phyloP scores from a whole-genome alignment of 352 stramenopile genomes.

The Peronospora destructor region DNA sequence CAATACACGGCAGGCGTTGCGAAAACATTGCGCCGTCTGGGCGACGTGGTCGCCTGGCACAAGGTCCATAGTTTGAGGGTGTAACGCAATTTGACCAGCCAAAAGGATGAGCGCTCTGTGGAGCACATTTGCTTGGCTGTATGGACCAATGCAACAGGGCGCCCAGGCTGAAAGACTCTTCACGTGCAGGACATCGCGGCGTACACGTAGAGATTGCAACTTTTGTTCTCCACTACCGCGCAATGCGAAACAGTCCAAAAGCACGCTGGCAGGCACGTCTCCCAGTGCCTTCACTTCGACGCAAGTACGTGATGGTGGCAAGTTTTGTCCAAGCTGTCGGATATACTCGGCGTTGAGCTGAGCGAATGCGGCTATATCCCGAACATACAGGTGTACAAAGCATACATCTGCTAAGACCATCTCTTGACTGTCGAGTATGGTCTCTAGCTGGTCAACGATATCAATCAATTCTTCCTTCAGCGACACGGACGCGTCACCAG shows the following conservation, averaged over 20 bases:
- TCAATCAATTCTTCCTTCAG: conserved; percentile 62
- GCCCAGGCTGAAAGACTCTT: conserved; percentile 96
- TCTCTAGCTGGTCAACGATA: conserved; percentile 40
- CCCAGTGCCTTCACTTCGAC: conserved; percentile 71
- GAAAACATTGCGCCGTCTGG: conserved; percentile 50
- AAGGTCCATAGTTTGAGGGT: conserved; percentile 92
- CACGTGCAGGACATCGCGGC: conserved; percentile 90
- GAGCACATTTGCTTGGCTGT: conserved; percentile 96
- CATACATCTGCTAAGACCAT: conserved; percentile 86
- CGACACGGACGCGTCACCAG: conserved; percentile 21
- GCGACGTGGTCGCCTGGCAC: conserved; percentile 34
- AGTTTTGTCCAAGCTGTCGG: conserved; percentile 77
- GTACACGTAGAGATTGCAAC: conserved; percentile 43
- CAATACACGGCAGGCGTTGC: conserved; percentile 59
- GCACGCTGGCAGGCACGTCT: conserved; percentile 44
- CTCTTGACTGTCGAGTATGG: conserved; percentile 30
- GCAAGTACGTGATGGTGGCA: conserved; percentile 84
- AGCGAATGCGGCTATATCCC: conserved; percentile 91
- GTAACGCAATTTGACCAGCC: conserved; percentile 95
- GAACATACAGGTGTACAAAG: conserved; percentile 96
- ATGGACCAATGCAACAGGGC: conserved; percentile 97
- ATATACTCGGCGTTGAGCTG: conserved; percentile 93
- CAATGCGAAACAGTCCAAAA: conserved; percentile 90
- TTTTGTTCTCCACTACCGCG: conserved; percentile 61
- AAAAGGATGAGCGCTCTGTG: conserved; percentile 88